Conservation (phyloP, 179 eudicot genomes). For the Corrigiola litoralis region DNA sequence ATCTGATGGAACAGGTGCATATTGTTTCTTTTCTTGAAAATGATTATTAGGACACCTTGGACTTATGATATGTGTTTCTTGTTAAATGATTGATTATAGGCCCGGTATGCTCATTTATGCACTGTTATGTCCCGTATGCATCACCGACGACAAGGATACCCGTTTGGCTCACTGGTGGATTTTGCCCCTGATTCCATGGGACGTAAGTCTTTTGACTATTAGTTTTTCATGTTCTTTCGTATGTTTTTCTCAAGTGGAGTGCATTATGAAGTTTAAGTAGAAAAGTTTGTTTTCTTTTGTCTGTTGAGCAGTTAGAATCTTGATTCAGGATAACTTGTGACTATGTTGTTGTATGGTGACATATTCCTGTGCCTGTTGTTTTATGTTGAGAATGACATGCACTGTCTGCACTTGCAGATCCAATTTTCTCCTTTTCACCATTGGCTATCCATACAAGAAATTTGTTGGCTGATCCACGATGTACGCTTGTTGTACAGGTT, state of each 20-base stretch:
- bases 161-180: slow-evolving; percentile 95
- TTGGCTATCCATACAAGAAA: slow-evolving; percentile 98
- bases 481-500: slow-evolving; percentile 99
- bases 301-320: not conserved
- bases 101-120: slow-evolving; percentile 95
- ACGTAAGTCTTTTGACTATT: slow-evolving; percentile 59
- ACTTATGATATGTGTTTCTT: slow-evolving; percentile 8
- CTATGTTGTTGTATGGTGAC: not conserved
- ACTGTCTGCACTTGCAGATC: slow-evolving; percentile 53
- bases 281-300: not conserved
- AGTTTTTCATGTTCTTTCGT: not conserved
- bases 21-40: not conserved
- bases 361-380: not conserved
- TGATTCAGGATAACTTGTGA: not conserved
- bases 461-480: slow-evolving; percentile 84
- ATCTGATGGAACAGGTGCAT: slow-evolving; percentile 93
- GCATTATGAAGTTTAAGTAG: not conserved
- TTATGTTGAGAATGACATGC: not conserved
- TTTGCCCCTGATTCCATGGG: slow-evolving; percentile 96
- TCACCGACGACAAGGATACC: slow-evolving; percentile 94
- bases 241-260: not conserved
- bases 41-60: not conserved
- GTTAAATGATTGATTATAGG: slow-evolving; percentile 38
- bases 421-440: slow-evolving; percentile 94
- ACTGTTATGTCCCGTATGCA: slow-evolving; percentile 98